Evolutionary conservation across 805 yeast genomes (phyloP), one percentile per base, ranked within the genome.

Genomic region (Candida chauliodis): DNA sequence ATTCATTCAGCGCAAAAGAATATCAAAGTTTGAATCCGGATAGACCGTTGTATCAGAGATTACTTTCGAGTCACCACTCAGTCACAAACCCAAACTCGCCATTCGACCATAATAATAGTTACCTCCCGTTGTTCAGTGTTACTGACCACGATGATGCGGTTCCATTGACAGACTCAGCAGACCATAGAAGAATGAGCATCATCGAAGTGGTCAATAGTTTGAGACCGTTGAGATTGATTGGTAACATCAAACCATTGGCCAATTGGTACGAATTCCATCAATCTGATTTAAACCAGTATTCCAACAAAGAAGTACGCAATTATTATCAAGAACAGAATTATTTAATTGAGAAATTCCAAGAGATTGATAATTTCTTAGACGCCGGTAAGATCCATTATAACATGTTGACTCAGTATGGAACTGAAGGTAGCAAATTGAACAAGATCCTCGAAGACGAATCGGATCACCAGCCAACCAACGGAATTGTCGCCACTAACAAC

Each of bases 351-450:
- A 63, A 76, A 37, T 81, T 75, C 49, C 55, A 56, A 25, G 82
- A 76, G 41, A 76, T 84, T 18, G 95, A 84, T 53, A 63, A 66
- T 36, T 62, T 84, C 36, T 64, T 84, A 32, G 93, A 83, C 51
- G 75, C 86, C 3, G 89, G 89, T 1, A 55, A 58, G 33, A 71
- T 84, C 41, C 84, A 80, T 46, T 69, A 72, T 42, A 66, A 73
- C 30, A 79, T 84, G 79, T 68, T 85, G 36, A 66, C 75, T 32
- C 78, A 74, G 36, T 84, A 84, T 49, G 78, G 75, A 3, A 66
- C 62, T 21, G 69, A 64, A 30, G 18, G 30, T 9, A 11, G 26
- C 13, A 21, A 17, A 10, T 26, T 41, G 17, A 28, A 35, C 11
- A 27, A 36, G 6, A 25, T 29, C 22, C 30, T 30, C 2, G 44